phyloP scores from a whole-genome alignment of 192 early-diverging fungal species.

The Coemansia sp. region DNA sequence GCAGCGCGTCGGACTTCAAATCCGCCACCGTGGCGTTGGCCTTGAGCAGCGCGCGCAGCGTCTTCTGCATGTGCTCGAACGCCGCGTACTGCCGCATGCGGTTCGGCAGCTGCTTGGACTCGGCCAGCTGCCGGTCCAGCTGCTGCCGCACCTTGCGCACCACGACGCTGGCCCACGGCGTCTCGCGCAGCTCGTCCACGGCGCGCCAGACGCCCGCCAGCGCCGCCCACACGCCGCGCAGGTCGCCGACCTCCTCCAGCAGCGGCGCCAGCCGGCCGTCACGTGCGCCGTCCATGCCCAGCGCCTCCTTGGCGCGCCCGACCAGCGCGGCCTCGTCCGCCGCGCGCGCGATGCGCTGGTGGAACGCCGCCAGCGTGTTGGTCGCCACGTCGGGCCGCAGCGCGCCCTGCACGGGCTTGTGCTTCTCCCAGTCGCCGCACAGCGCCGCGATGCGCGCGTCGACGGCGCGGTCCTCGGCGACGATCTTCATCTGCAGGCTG shows the following conservation, averaged over 20 bases:
- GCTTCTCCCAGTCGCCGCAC: constrained; percentile 87
- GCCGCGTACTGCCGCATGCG: constrained; percentile 97
- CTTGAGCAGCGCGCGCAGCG: constrained; percentile 73
- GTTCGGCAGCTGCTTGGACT: constrained; percentile 91
- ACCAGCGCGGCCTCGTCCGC: constrained; percentile 85
- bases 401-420: constrained; percentile 92
- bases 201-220: constrained; percentile 78
- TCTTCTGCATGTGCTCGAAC: constrained; percentile 89
- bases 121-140: constrained; percentile 74
- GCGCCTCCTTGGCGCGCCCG: constrained; percentile 86
- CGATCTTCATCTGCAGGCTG: constrained; percentile 88
- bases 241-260: constrained; percentile 85
- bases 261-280: constrained; percentile 76
- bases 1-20: constrained; percentile 92
- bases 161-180: constrained; percentile 76
- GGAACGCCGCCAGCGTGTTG: constrained; percentile 77
- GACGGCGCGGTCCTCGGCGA: constrained; percentile 85
- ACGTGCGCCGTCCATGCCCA: constrained; percentile 72
- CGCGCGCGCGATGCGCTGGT: constrained; percentile 71
- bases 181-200: constrained; percentile 81
- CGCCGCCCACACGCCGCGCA: constrained; percentile 89
- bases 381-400: constrained; percentile 82
- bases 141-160: constrained; percentile 87
- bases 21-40: constrained; percentile 77
- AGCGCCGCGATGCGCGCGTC: constrained; percentile 80